Conservation (phyloP, 352 stramenopile genomes). For the Aphanomyces stellatus region DNA sequence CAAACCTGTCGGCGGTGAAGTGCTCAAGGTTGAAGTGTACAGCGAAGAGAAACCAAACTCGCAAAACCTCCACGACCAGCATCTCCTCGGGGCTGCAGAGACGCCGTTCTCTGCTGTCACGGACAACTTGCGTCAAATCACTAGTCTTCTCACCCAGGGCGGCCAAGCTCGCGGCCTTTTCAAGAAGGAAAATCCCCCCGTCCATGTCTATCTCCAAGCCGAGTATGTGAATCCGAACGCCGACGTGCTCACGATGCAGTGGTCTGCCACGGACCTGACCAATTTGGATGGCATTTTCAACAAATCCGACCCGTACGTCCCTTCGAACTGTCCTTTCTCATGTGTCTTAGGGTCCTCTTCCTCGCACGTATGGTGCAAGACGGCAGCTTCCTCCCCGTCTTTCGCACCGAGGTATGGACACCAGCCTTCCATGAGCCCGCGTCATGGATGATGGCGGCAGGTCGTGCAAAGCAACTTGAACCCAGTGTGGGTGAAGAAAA, state of each 20-base stretch:
- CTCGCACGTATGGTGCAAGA: slow-evolving; percentile 11
- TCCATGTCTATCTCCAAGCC: slow-evolving; percentile 7
- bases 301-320: slow-evolving; percentile 14
- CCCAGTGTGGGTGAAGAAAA: slow-evolving; percentile 47
- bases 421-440: neutral
- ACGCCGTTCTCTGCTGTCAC: neutral
- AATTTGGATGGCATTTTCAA: slow-evolving; percentile 1
- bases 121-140: neutral
- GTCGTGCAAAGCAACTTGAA: slow-evolving; percentile 69
- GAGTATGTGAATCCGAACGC: slow-evolving; percentile 6
- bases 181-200: neutral
- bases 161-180: neutral
- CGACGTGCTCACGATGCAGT: slow-evolving; percentile 7
- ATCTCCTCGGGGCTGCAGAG: slow-evolving; percentile 1
- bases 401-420: slow-evolving; percentile 6
- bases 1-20: neutral
- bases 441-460: slow-evolving; percentile 12
- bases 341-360: slow-evolving; percentile 4
- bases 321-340: neutral
- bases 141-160: neutral
- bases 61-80: neutral
- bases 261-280: neutral
- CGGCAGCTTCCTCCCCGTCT: slow-evolving; percentile 8
- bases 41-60: neutral
- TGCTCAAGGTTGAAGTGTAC: slow-evolving; percentile 17